A percentile compares a stretch with the other conserved stretches of the same genome.
phyloP scores from a whole-genome alignment of 2,329 filamentous ascomycete species.

The Aureobasidium sp. region DNA sequence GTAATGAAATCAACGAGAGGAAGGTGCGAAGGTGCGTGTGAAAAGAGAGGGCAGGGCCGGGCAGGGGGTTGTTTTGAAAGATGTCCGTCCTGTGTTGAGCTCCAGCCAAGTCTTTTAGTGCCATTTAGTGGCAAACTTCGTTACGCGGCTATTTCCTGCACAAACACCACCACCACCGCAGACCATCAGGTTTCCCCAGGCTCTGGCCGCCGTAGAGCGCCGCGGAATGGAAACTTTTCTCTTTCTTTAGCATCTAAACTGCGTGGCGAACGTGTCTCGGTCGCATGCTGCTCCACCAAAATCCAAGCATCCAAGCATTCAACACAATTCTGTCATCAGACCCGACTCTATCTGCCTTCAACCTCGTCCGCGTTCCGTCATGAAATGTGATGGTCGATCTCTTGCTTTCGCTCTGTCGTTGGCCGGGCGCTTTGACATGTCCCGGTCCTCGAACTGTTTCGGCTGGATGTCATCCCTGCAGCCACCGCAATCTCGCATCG shows the following conservation, averaged over 20 bases:
- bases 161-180: constrained; percentile 11
- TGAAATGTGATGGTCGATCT: not conserved
- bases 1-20: constrained; percentile 4
- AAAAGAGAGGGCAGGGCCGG: constrained; percentile 2
- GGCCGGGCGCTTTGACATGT: constrained; percentile 9
- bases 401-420: constrained; percentile 2
- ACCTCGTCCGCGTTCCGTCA: not conserved
- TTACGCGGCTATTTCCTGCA: constrained; percentile 14
- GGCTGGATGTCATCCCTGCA: constrained; percentile 15
- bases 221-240: constrained; percentile 11
- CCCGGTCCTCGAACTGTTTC: constrained; percentile 3
- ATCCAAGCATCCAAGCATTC: constrained; percentile 1
- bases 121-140: constrained; percentile 10
- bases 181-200: constrained; percentile 6
- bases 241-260: not conserved
- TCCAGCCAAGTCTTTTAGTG: constrained; percentile 13
- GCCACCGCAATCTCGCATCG: constrained; percentile 16
- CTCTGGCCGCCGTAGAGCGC: not conserved
- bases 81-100: constrained; percentile 3
- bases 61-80: constrained; percentile 10
- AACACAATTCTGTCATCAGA: not conserved
- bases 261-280: constrained; percentile 7
- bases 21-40: constrained; percentile 13
- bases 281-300: not conserved
- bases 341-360: not conserved